These are phyloP conservation scores for Ploettnerulaceae sp. DNA, from an alignment of 2,329 filamentous ascomycete genomes.

Conservation along the genomic window DNA sequence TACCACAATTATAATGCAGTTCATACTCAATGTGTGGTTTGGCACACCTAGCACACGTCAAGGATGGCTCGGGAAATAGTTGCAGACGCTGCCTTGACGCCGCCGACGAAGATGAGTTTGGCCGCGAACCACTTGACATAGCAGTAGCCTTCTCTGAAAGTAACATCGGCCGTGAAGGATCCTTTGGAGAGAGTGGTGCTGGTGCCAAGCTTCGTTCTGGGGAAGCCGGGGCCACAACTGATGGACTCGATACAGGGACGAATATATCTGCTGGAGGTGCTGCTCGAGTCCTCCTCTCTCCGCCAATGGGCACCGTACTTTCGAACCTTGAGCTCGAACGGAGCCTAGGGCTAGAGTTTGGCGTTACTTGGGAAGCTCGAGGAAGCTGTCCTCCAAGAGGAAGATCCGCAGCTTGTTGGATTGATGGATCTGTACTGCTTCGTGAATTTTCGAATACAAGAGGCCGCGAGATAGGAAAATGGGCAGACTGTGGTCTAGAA, in stretches of 20 bases:
- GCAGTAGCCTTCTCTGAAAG: conserved; percentile 30
- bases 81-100: conserved; percentile 35
- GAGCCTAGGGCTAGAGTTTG: conserved; percentile 22
- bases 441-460: conserved; percentile 19
- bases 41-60: conserved; percentile 68
- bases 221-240: conserved; percentile 12
- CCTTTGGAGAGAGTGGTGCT: conserved; percentile 30
- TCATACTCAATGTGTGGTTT: conserved; percentile 75
- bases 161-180: conserved; percentile 16
- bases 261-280: conserved; percentile 23
- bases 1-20: conserved; percentile 75
- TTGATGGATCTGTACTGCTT: conserved; percentile 30
- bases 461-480: conserved; percentile 21
- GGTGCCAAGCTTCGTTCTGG: conserved; percentile 28
- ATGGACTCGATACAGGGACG: conserved; percentile 20
- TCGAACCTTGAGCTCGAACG: conserved; percentile 18
- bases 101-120: conserved; percentile 30
- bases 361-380: conserved; percentile 16
- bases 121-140: conserved; percentile 30
- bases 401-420: conserved; percentile 21
- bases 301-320: conserved; percentile 6
- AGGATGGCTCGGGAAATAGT: conserved; percentile 63
- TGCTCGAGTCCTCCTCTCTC: conserved; percentile 19
- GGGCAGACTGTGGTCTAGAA: conserved; percentile 34
- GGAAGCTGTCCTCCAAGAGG: conserved; percentile 13